Evolutionary conservation across 257 asterid species (phyloP).

Genomic region (Solanum stenotomum): DNA sequence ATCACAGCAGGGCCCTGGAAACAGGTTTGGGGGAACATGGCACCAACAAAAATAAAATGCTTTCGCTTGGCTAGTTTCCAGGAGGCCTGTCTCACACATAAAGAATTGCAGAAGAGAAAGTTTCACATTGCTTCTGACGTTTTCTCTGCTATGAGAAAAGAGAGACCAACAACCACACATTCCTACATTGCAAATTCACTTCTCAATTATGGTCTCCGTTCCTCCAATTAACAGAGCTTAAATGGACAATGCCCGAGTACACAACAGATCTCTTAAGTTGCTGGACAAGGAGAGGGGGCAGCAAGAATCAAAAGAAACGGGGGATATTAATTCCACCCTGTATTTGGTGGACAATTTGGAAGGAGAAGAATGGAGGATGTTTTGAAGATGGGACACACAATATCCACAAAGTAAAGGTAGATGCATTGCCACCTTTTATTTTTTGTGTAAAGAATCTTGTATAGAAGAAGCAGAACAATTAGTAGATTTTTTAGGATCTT

Average conservation of each 20-base stretch:
- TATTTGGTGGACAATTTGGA: background rate
- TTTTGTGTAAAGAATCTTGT: background rate
- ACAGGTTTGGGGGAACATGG: background rate
- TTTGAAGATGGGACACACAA: background rate
- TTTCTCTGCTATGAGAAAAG: background rate
- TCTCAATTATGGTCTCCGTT: background rate
- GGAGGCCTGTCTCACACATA: background rate
- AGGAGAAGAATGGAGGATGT: background rate
- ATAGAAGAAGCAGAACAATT: background rate
- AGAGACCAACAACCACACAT: background rate
- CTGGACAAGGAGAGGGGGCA: background rate
- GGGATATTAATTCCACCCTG: background rate
- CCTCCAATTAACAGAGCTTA: background rate
- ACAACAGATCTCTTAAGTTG: background rate
- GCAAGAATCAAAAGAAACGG: background rate
- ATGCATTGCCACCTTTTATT: background rate
- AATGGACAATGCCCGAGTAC: background rate
- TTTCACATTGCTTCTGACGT: background rate
- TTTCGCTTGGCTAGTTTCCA: background rate
- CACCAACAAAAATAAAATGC: background rate
- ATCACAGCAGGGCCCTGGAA: background rate
- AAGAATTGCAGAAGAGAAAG: background rate
- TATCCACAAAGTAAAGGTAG: background rate
- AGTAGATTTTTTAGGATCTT: background rate
- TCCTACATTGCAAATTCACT: background rate